Evolutionary conservation across 106 monocot genomes (phyloP).

Genomic region (Cymbidium sinense): DNA sequence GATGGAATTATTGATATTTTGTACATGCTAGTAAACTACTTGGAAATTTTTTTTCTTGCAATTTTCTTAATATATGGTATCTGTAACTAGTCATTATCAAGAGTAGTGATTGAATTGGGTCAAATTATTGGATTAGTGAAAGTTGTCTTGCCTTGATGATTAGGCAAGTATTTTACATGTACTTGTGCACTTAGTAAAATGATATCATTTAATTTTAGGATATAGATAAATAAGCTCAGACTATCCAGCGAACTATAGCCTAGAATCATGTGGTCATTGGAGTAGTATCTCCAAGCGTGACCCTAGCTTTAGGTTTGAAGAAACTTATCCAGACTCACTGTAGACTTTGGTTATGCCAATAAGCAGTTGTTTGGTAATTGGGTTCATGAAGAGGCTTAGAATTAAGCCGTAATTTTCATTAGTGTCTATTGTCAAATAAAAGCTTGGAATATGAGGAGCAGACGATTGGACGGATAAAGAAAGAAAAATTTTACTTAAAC

Average conservation of each 20-base stretch:
- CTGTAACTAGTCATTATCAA: neutral
- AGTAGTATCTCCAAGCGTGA: neutral
- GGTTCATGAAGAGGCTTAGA: neutral
- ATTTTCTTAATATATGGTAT: neutral
- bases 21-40: neutral
- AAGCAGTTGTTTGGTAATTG: neutral
- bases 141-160: neutral
- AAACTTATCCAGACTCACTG: neutral
- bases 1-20: neutral
- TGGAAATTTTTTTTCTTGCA: neutral
- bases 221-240: neutral
- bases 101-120: neutral
- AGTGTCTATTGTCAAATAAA: too few relatives aligned
- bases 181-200: neutral
- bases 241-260: neutral
- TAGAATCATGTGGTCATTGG: neutral
- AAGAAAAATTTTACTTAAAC: too few relatives aligned
- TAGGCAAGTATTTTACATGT: neutral
- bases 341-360: neutral
- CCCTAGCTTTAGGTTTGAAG: neutral
- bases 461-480: too few relatives aligned
- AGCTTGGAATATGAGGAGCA: too few relatives aligned
- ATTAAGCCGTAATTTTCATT: neutral
- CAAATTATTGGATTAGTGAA: constrained; percentile 2
- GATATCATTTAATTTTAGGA: neutral